Conservation (phyloP, 2,329 filamentous ascomycete genomes). For the Passalora sequoiae region DNA sequence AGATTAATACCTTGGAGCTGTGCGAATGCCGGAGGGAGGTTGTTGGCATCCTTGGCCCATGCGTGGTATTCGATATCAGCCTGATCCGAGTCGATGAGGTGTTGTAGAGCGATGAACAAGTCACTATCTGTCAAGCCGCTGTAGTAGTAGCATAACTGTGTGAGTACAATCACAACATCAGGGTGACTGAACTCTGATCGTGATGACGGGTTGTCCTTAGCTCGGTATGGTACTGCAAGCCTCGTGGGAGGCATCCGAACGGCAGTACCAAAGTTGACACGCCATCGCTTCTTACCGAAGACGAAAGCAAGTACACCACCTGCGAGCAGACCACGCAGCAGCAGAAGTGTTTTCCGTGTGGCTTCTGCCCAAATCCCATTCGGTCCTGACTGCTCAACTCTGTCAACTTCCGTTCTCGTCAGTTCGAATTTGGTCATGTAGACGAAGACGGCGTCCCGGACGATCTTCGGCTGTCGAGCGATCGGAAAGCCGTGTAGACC, state of each 20-base stretch:
- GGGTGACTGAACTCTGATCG: slow-evolving; percentile 65
- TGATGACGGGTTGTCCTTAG: slow-evolving; percentile 59
- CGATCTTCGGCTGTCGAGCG: slow-evolving; percentile 7
- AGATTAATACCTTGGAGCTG: slow-evolving; percentile 28
- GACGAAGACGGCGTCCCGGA: slow-evolving; percentile 12
- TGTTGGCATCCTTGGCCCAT: slow-evolving; percentile 20
- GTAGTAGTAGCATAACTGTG: slow-evolving; percentile 64
- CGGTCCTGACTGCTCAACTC: slow-evolving; percentile 10
- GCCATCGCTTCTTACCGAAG: slow-evolving; percentile 60
- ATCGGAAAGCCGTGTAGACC: slow-evolving; percentile 21
- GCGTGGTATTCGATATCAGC: slow-evolving; percentile 26
- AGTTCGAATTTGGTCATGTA: slow-evolving; percentile 20
- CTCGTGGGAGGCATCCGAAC: slow-evolving; percentile 43
- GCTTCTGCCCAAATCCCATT: slow-evolving; percentile 19
- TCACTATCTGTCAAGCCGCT: slow-evolving; percentile 44
- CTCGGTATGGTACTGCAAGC: slow-evolving; percentile 62
- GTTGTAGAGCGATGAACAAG: slow-evolving; percentile 40
- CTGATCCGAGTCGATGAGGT: slow-evolving; percentile 25
- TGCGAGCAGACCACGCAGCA: slow-evolving; percentile 57
- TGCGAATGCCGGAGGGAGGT: slow-evolving; percentile 15
- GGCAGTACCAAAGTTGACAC: slow-evolving; percentile 54
- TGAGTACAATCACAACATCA: slow-evolving; percentile 61
- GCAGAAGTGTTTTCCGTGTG: slow-evolving; percentile 38
- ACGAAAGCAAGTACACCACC: slow-evolving; percentile 56
- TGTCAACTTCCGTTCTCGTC: not conserved